Evolutionary conservation across 2,329 filamentous ascomycete species (phyloP).

Genomic region (Phoma sp.): DNA sequence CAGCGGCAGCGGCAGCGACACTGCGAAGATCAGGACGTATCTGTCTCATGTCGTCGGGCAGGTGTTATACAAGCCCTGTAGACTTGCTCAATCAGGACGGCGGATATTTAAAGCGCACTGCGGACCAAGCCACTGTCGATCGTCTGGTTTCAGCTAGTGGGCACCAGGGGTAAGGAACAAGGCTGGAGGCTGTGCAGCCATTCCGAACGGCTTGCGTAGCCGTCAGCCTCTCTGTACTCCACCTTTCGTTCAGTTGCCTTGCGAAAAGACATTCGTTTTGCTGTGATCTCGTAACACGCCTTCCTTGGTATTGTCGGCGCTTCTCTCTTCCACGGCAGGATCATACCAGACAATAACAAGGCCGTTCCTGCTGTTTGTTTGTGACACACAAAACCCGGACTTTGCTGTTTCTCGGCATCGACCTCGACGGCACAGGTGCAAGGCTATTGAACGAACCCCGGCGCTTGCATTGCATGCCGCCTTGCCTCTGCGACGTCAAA

Average conservation of each 20-base stretch:
- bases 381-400: neutral
- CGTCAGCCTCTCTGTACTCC: slow-evolving; percentile 10
- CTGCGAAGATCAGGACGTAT: neutral
- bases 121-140: slow-evolving; percentile 15
- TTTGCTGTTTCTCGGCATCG: neutral
- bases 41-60: neutral
- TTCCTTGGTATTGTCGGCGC: neutral
- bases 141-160: slow-evolving; percentile 3
- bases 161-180: slow-evolving; percentile 9
- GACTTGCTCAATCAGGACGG: neutral
- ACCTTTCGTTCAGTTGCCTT: neutral
- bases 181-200: slow-evolving; percentile 15
- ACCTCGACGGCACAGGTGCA: too few relatives aligned
- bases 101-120: slow-evolving; percentile 12
- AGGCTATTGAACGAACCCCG: neutral
- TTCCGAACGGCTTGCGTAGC: slow-evolving; percentile 9
- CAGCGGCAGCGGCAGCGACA: neutral
- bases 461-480: neutral
- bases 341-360: neutral
- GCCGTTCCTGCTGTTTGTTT: slow-evolving; percentile 9
- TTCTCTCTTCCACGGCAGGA: slow-evolving; percentile 4
- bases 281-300: neutral
- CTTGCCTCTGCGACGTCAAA: slow-evolving; percentile 5
- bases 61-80: neutral
- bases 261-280: neutral